Base-by-base conservation (phyloP, 2,329 filamentous ascomycete genomes). In the Colletotrichum cereale region DNA sequence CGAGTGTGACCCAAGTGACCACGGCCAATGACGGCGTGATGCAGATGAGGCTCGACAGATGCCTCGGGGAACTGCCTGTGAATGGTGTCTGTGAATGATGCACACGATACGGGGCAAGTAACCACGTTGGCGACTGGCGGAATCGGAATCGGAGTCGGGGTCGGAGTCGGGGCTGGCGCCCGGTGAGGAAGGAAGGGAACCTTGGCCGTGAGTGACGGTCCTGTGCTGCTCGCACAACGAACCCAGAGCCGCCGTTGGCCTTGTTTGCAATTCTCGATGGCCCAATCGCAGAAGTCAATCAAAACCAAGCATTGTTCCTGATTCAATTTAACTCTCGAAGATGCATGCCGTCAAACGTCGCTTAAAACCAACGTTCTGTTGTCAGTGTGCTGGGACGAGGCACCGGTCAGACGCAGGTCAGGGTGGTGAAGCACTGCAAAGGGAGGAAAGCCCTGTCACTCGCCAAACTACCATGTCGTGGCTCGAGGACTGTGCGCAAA, bases 361-460 rank as follows among this genome's bases (percentile, higher is more conserved):
- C n/a, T 63, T 68, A 55, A 31, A 58, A 71, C 52, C 42, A 60
- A 58, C 36, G 21, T 62, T 21, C 5, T 2, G 40, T 29, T 44
- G 52, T 58, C 31, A 36, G 40, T 24, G 18, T 58, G 38, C 38
- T 68, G 57, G 68, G 68, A 68, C 52, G 67, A 71, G 62, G 61
- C 48, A 70, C 62, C 38, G 47, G 47, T 26, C 44, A 40, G 34
- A 47, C 52, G 66, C 36, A 53, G 55, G n/a, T n/a, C n/a, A 24
- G 38, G 57, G 10, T 47, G 55, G 21, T 18, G 57, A 10, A 40
- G 38, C 6, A n/a, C n/a, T n/a, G n/a, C 8, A 38, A 24, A 34
- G 16, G 12, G 24, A 14, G 44, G n/a, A 42, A 29, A 31, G 14
- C 3, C 47, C 47, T 16, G 16, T 38, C 31, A n/a, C 50, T 38